These are phyloP conservation scores for Solanum microdontum DNA, from an alignment of 257 asterid species.

Conservation along the genomic window DNA sequence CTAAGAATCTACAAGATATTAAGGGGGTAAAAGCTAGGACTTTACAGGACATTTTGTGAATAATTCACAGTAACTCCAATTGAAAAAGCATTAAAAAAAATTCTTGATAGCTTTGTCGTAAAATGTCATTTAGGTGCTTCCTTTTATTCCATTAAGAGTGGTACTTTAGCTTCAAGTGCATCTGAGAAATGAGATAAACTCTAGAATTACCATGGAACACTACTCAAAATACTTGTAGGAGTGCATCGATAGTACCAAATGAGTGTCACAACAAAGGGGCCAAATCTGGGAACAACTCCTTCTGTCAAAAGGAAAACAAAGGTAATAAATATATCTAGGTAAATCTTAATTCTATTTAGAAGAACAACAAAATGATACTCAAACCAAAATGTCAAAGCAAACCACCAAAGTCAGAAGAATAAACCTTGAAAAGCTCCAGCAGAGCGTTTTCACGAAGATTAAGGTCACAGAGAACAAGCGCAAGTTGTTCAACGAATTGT, in stretches of 20 bases:
- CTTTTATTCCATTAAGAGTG: neutral
- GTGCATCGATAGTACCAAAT: conserved; percentile 22
- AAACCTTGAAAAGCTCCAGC: conserved; percentile 9
- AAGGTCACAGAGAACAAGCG: conserved; percentile 8
- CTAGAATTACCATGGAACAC: neutral
- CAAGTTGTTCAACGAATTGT: conserved; percentile 39
- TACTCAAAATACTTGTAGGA: conserved; percentile 22
- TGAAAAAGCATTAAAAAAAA: neutral
- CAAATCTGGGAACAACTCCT: conserved; percentile 5
- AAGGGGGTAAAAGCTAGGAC: neutral
- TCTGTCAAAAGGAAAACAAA: neutral
- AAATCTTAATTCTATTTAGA: neutral
- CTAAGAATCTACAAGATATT: neutral
- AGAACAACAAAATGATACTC: neutral
- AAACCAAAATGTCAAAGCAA: neutral
- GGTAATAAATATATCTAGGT: neutral
- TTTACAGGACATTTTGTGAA: neutral
- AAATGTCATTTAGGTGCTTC: neutral
- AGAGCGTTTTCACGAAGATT: conserved; percentile 15
- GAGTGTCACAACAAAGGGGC: conserved; percentile 27
- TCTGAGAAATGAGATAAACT: neutral
- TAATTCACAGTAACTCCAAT: neutral
- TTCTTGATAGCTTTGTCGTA: neutral
- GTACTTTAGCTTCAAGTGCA: neutral
- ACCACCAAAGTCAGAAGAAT: neutral